Evolutionary conservation across 176 grass and related monocot species (phyloP), one percentile per base, ranked within the genome.

Genomic region (Eremochloa ophiuroides): DNA sequence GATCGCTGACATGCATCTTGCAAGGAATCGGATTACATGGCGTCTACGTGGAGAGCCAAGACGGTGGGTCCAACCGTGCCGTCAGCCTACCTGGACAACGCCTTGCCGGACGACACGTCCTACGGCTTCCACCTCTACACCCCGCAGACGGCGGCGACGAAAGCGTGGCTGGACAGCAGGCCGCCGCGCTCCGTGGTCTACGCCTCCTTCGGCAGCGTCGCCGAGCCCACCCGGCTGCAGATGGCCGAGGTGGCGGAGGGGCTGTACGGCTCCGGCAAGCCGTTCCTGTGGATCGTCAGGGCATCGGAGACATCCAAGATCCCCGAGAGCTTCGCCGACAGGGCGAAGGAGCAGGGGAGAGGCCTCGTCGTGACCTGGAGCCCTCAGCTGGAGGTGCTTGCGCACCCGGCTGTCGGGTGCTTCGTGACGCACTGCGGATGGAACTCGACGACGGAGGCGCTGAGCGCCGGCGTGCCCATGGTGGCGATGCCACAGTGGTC

Each of bases 351-450:
- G 26, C n/a, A n/a, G n/a, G n/a, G n/a, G n/a, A 67, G 70, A 41
- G 79, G 93, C 0, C 69, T 86, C 31, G 15, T 80, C 35, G 71
- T 91, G 6, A 38, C 86, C 1, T 93, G 85, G 91, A 60, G 87
- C 83, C 77, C 79, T 1, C 89, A 94, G 69, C 66, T 97, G 9
- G 91, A 92, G 71, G 91, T 94, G 6, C 66, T 92, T 2, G 85
- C 90, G 3, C 71, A 73, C 71, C 28, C 71, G 28, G 44, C 44
- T 1, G 28, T 73, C 7, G 71, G 71, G 14, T 51, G 71, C 5
- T 73, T 73, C 71, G 2, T 71, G 39, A 71, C 68, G 23, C 68
- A 71, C 10, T 16, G 15, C 40, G 68, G 68, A 7, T 71, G 68
- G 68, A 71, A 71, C 68, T 71, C 68, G 1, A 93, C 88, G 0